Evolutionary conservation across 306 rosid species (phyloP).

Genomic region (Dalbergia oliveri): DNA sequence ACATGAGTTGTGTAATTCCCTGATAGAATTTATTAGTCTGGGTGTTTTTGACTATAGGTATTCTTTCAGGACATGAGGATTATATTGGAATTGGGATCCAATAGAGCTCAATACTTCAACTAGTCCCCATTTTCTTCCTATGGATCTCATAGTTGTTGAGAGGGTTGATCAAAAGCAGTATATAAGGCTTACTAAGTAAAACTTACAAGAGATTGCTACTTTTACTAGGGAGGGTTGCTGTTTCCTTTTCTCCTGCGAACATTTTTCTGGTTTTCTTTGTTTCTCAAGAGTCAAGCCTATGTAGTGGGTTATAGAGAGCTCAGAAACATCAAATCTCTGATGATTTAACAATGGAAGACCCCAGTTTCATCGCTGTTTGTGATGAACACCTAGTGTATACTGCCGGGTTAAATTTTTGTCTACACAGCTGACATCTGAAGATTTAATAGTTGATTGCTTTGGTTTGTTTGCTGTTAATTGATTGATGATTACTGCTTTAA

Average conservation of each 20-base stretch:
- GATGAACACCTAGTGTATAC: not conserved
- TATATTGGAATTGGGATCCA: not conserved
- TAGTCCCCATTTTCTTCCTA: not conserved
- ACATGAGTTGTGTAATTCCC: not conserved
- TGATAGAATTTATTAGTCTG: too few relatives aligned
- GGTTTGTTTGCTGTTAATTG: not conserved
- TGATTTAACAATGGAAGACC: not conserved
- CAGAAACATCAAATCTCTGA: too few relatives aligned
- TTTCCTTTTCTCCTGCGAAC: not conserved
- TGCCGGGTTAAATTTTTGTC: not conserved
- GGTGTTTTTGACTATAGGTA: too few relatives aligned
- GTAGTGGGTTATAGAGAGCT: too few relatives aligned
- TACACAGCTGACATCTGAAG: not conserved
- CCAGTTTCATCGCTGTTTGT: not conserved
- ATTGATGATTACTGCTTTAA: not conserved
- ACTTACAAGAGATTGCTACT: slow-evolving; percentile 9
- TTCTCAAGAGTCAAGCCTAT: not conserved
- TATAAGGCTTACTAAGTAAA: slow-evolving; percentile 2
- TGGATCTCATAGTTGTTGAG: slow-evolving; percentile 7
- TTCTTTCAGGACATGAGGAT: too few relatives aligned
- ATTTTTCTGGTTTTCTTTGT: not conserved
- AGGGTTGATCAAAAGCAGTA: slow-evolving; percentile 11
- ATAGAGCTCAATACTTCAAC: slow-evolving; percentile 8
- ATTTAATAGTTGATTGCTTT: slow-evolving; percentile 3
- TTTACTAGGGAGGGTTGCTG: not conserved